Evolutionary conservation across 441 rosid genomes (phyloP).

Genomic region (Geranium incanum): DNA sequence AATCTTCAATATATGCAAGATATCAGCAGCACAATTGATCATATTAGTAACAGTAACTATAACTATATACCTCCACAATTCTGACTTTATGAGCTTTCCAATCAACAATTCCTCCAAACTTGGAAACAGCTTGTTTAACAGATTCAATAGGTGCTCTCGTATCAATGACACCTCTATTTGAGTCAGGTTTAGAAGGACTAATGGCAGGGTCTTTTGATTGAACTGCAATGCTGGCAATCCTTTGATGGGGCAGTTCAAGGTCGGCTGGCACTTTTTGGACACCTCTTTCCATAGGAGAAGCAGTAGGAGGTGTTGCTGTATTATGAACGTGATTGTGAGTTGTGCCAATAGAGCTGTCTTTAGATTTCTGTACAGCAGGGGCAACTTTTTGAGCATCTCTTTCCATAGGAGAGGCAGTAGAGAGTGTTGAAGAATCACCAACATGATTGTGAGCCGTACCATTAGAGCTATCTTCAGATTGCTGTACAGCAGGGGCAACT

Average conservation of each 20-base stretch:
- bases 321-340: slow-evolving; percentile 28
- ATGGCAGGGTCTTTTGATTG: not conserved
- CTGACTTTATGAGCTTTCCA: slow-evolving; percentile 88
- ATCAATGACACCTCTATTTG: slow-evolving; percentile 57
- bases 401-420: slow-evolving; percentile 13
- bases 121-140: slow-evolving; percentile 88
- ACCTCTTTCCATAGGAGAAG: too few species aligned
- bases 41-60: not conserved
- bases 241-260: slow-evolving; percentile 15
- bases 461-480: slow-evolving; percentile 7
- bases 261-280: slow-evolving; percentile 12
- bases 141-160: slow-evolving; percentile 87
- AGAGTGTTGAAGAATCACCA: slow-evolving; percentile 31
- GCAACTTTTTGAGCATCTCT: not conserved
- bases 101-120: slow-evolving; percentile 89
- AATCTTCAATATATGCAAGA: not conserved
- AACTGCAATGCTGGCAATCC: not conserved
- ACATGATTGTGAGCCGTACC: slow-evolving; percentile 23
- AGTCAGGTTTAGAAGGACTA: slow-evolving; percentile 23
- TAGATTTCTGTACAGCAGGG: not conserved
- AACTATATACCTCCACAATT: slow-evolving; percentile 56
- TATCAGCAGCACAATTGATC: not conserved
- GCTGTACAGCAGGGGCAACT: not conserved
- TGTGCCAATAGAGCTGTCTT: slow-evolving; percentile 16
- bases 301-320: slow-evolving; percentile 25